These are phyloP conservation scores for Macaranga tanarius DNA, from an alignment of 441 rosid species.

Conservation along the genomic window DNA sequence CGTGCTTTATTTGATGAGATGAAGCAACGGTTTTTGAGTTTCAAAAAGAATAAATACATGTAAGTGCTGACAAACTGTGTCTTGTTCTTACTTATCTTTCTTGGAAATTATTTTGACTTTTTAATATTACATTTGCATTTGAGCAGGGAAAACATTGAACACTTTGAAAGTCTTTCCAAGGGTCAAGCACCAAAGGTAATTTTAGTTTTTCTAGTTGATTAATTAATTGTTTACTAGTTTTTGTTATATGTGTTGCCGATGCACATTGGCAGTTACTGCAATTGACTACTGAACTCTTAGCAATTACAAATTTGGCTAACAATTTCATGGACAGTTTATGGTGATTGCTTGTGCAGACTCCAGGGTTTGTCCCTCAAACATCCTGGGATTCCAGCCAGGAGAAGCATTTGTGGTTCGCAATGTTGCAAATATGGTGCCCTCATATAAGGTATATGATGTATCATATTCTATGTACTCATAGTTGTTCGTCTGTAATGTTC, in stretches of 20 bases:
- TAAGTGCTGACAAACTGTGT: conserved; percentile 33
- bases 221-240: background rate
- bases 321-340: conserved; percentile 65
- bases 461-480: conserved; percentile 10
- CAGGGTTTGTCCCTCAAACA: conserved; percentile 87
- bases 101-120: conserved; percentile 23
- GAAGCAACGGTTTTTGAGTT: conserved; percentile 65
- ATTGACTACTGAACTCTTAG: conserved; percentile 11
- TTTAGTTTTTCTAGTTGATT: conserved; percentile 11
- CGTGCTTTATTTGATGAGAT: conserved; percentile 57
- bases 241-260: background rate
- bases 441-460: conserved; percentile 55
- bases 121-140: conserved; percentile 6
- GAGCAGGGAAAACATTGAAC: conserved; percentile 68
- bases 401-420: conserved; percentile 91
- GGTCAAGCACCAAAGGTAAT: conserved; percentile 85
- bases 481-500: background rate
- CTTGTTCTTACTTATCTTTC: conserved; percentile 14
- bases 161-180: conserved; percentile 61
- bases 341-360: conserved; percentile 98
- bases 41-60: conserved; percentile 76
- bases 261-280: conserved; percentile 6
- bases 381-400: conserved; percentile 94
- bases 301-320: conserved; percentile 31
- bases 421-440: conserved; percentile 86